A percentile compares a stretch with the other conserved stretches of the same genome.
These are phyloP conservation scores for Schizophyllum commune DNA, from an alignment of 1,284 basidiomycete species.

Conservation along the genomic window DNA sequence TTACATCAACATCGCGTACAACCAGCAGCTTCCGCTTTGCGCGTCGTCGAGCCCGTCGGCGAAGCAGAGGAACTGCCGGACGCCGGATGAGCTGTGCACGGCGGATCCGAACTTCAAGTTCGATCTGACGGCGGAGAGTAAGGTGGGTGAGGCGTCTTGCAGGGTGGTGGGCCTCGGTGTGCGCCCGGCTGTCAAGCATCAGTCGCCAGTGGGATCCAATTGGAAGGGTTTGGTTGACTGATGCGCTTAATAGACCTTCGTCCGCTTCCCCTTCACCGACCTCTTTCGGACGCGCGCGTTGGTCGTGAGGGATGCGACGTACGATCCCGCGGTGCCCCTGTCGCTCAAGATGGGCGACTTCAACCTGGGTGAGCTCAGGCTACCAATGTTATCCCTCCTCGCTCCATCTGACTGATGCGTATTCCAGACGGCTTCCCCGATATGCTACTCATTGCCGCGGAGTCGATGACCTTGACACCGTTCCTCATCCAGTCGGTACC, in stretches of 20 bases:
- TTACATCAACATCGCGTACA: conserved; percentile 88
- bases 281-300: conserved; percentile 55
- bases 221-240: no score
- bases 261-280: conserved; percentile 57
- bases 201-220: no score
- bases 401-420: not conserved
- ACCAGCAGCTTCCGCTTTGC: conserved; percentile 86
- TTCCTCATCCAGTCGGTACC: conserved; percentile 68
- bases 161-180: no score
- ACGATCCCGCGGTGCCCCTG: conserved; percentile 62
- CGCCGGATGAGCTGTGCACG: conserved; percentile 74
- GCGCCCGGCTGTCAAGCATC: no score
- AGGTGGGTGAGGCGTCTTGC: conserved; percentile 50
- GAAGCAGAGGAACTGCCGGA: conserved; percentile 59
- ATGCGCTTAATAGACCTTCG: no score
- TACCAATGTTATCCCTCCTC: no score
- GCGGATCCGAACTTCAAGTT: conserved; percentile 80
- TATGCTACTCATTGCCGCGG: conserved; percentile 57
- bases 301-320: conserved; percentile 60
- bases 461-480: conserved; percentile 45
- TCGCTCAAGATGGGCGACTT: conserved; percentile 83
- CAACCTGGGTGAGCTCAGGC: conserved; percentile 45
- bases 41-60: conserved; percentile 40
- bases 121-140: conserved; percentile 51
- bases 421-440: conserved; percentile 95